phyloP scores from a whole-genome alignment of 163 green algal species.

The Volvox carteri region DNA sequence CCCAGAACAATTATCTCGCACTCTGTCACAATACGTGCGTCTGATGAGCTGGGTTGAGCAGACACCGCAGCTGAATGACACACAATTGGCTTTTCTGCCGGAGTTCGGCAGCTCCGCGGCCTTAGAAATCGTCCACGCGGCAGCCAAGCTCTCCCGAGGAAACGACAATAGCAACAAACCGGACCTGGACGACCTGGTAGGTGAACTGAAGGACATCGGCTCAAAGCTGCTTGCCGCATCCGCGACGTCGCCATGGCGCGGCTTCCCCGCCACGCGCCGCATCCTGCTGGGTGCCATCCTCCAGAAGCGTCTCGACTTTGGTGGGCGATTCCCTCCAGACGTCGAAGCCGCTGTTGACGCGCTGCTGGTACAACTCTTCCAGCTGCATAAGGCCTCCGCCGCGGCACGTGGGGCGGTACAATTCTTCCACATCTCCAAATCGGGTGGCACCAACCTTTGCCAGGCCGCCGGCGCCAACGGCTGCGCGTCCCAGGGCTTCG shows the following conservation, averaged over 20 bases:
- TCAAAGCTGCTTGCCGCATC: background rate
- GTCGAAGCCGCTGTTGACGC: slow-evolving; percentile 4
- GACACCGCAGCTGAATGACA: background rate
- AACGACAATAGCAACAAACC: too few relatives aligned
- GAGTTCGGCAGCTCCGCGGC: slow-evolving; percentile 7
- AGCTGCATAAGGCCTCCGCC: slow-evolving; percentile 44
- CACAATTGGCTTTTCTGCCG: slow-evolving; percentile 27
- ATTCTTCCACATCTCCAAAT: slow-evolving; percentile 66
- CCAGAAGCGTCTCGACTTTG: slow-evolving; percentile 35
- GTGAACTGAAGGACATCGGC: background rate
- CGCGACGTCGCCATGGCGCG: background rate
- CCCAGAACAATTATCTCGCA: background rate
- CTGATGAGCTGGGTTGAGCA: slow-evolving; percentile 3
- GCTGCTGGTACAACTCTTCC: slow-evolving; percentile 58
- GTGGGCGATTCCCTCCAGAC: slow-evolving; percentile 15
- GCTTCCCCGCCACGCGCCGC: slow-evolving; percentile 50
- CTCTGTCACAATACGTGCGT: background rate
- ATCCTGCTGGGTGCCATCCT: slow-evolving; percentile 49
- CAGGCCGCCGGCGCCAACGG: slow-evolving; percentile 49
- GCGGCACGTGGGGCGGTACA: slow-evolving; percentile 48
- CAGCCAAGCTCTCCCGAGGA: background rate
- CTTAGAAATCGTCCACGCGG: background rate
- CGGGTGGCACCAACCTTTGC: slow-evolving; percentile 64
- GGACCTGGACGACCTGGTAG: background rate
- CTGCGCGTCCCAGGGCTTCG: slow-evolving; percentile 57